These are phyloP conservation scores for Ustilago esculenta DNA, from an alignment of 1,284 basidiomycete species.

Conservation along the genomic window DNA sequence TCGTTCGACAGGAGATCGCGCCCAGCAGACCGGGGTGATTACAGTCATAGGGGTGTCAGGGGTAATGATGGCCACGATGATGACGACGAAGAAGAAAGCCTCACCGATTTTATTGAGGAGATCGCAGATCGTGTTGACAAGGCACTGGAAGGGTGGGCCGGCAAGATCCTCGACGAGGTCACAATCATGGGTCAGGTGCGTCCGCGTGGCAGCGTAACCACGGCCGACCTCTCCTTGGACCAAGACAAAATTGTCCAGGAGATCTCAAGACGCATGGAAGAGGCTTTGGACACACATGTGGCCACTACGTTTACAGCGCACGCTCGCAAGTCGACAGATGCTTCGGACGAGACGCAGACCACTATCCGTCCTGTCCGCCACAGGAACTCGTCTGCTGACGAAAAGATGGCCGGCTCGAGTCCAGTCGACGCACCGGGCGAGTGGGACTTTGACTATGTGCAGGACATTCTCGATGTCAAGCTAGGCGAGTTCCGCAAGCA, in stretches of 20 bases:
- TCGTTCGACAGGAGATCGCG: constrained; percentile 20
- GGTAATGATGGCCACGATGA: constrained; percentile 5
- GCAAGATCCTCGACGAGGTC: constrained; percentile 61
- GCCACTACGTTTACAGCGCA: constrained; percentile 12
- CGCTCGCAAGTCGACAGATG: constrained; percentile 18
- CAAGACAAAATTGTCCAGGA: constrained; percentile 31
- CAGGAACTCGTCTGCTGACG: constrained; percentile 4
- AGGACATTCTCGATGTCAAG: constrained; percentile 51
- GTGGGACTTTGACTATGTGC: constrained; percentile 59
- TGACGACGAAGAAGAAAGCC: constrained; percentile 48
- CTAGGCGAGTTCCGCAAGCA: constrained; percentile 38
- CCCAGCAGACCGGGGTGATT: neutral
- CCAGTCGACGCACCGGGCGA: constrained; percentile 46
- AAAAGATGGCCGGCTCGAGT: constrained; percentile 15
- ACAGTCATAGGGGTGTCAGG: neutral
- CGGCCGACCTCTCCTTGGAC: constrained; percentile 5
- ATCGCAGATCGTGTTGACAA: constrained; percentile 55
- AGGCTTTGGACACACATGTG: constrained; percentile 21
- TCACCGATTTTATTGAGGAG: constrained; percentile 59
- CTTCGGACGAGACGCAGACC: constrained; percentile 47
- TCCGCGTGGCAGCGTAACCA: constrained; percentile 10
- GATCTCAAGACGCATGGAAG: constrained; percentile 31
- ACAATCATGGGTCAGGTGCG: constrained; percentile 62
- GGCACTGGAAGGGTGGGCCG: constrained; percentile 59
- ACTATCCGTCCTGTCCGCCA: constrained; percentile 24